Evolutionary conservation across 495 filamentous ascomycete species (phyloP).

Genomic region (Achaetomiella virescens): DNA sequence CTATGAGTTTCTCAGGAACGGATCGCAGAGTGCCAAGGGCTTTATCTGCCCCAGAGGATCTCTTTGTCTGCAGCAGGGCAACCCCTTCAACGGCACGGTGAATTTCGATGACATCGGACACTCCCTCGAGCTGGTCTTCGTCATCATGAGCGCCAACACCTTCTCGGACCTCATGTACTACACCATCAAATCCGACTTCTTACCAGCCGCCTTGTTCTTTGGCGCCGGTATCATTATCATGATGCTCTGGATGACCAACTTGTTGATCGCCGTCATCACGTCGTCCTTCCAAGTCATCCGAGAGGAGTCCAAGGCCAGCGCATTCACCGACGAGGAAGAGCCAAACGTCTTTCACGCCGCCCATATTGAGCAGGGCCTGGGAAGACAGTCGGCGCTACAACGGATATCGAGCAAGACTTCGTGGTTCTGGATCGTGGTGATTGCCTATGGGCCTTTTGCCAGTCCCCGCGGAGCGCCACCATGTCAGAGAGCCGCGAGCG

Average conservation of each 20-base stretch:
- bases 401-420: slow-evolving; percentile 62
- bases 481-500: slow-evolving; percentile 55
- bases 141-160: slow-evolving; percentile 96
- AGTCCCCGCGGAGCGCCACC: slow-evolving; percentile 64
- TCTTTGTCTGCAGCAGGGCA: slow-evolving; percentile 68
- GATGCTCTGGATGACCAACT: slow-evolving; percentile 93
- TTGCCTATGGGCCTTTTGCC: slow-evolving; percentile 65
- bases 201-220: slow-evolving; percentile 78
- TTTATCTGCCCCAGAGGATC: slow-evolving; percentile 83
- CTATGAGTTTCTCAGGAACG: slow-evolving; percentile 18
- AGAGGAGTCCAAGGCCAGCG: slow-evolving; percentile 90
- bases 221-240: slow-evolving; percentile 83
- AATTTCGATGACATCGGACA: slow-evolving; percentile 93
- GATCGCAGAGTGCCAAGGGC: slow-evolving; percentile 62
- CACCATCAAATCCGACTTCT: slow-evolving; percentile 83
- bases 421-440: slow-evolving; percentile 75
- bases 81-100: slow-evolving; percentile 80
- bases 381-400: slow-evolving; percentile 53
- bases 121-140: slow-evolving; percentile 92
- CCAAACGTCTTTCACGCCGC: slow-evolving; percentile 25
- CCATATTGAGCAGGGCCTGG: slow-evolving; percentile 43
- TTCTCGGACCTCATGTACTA: slow-evolving; percentile 93
- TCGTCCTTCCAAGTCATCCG: slow-evolving; percentile 97
- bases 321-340: slow-evolving; percentile 75
- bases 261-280: slow-evolving; percentile 96